Base-by-base conservation (phyloP, 176 grass and related monocot genomes). In the barley (Hordeum vulgare) region DNA sequence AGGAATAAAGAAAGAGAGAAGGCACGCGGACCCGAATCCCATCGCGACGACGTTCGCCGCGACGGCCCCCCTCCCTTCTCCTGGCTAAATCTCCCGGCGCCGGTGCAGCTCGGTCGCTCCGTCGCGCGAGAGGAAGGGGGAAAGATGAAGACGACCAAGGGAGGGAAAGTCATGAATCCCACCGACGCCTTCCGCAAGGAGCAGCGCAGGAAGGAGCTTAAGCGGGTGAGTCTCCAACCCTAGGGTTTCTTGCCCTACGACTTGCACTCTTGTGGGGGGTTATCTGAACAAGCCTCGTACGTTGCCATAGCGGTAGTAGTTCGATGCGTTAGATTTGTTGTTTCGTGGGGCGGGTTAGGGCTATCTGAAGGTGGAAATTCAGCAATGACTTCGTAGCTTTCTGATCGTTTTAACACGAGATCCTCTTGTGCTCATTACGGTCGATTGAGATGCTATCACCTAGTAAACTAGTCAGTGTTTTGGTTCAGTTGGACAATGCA, bases 101-200 rank as follows among this genome's bases (percentile, higher is more conserved):
- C 61, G 59, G 75, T 57, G 88, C 68, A 4, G 70, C 58, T 1
- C 37, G 11, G 36, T 68, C 65, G 5, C 31, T 25, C 35, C 61
- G 18, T 64, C 63, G 45, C 26, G 45, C 65, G 76, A 35, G 51
- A 51, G 42, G 29, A 68, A 12, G 74, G 18, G 33, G 87, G 34
- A 58, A 74, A 84, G 91, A 99, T 99, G 96, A 99, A 99, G 96
- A 99, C 93, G 64, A 99, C 96, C 23, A 99, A 99, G 83, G 96
- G 96, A 65, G 96, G 96, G 70, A 96, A 96, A 87, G 91, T 87
- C 35, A 99, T 99, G 96, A 99, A 99, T 81, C 96, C 96, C 66
- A 99, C 96, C 20, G 96, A 99, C 60, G 89, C 96, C 62, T 96
- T 84, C 82, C 93, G 96, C 85, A 99, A 99, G 91, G 78, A 92